These are phyloP conservation scores for Microcyclosporella mali DNA, from an alignment of 2,329 filamentous ascomycete species.

Conservation along the genomic window DNA sequence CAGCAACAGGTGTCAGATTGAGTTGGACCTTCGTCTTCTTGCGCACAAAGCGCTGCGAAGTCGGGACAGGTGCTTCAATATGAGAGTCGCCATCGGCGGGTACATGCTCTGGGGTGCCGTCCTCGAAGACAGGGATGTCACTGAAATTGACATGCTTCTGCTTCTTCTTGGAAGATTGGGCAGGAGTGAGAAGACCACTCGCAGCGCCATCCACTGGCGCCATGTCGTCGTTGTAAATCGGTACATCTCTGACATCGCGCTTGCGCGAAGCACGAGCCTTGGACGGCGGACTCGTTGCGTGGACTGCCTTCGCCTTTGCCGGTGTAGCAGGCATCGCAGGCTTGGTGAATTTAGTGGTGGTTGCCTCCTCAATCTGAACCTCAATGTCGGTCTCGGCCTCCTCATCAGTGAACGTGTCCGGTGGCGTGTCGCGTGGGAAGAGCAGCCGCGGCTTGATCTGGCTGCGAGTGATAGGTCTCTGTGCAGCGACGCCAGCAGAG, in stretches of 20 bases:
- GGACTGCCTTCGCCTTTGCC: conserved; percentile 11
- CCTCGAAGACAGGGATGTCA: conserved; percentile 26
- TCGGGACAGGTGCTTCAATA: conserved; percentile 5
- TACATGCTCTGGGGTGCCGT: conserved; percentile 11
- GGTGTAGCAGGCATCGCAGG: conserved; percentile 11
- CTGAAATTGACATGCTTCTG: conserved; percentile 10
- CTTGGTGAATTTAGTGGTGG: conserved; percentile 8
- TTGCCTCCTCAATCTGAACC: conserved; percentile 14
- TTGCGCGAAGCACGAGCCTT: conserved; percentile 12
- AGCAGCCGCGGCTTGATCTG: conserved; percentile 66
- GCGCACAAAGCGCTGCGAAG: conserved; percentile 20
- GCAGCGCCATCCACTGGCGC: conserved; percentile 7
- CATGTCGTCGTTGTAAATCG: conserved; percentile 9
- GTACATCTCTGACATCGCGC: conserved; percentile 17
- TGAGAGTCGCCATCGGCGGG: neutral
- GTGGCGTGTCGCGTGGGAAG: conserved; percentile 42
- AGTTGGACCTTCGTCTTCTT: conserved; percentile 20
- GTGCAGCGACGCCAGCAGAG: conserved; percentile 34
- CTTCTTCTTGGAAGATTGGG: conserved; percentile 28
- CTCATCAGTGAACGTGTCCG: conserved; percentile 47
- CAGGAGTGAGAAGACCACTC: conserved; percentile 9
- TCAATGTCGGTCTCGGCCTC: conserved; percentile 52
- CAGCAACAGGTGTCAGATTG: conserved; percentile 20
- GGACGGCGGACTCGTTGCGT: conserved; percentile 15
- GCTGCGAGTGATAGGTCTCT: conserved; percentile 58